Evolutionary conservation across 306 rosid species (phyloP).

Genomic region (Prinsepia uniflora): DNA sequence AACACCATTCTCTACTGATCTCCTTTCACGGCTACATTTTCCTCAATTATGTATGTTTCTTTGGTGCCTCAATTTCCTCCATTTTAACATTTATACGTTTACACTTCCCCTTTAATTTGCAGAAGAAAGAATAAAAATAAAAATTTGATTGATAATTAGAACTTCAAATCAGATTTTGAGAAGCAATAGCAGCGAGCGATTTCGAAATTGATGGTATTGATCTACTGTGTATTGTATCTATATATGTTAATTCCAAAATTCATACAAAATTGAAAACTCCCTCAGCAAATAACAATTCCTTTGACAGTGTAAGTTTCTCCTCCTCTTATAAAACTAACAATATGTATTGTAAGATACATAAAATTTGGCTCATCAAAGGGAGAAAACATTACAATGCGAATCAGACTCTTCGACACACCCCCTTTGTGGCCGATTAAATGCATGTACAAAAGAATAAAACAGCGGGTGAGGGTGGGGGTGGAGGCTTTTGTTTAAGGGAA

Average conservation of each 20-base stretch:
- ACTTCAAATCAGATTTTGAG: background rate
- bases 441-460: slow-evolving; percentile 34
- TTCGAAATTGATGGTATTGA: background rate
- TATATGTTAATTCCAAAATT: background rate
- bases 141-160: background rate
- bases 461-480: background rate
- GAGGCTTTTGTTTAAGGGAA: slow-evolving; percentile 3
- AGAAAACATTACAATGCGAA: slow-evolving; percentile 21
- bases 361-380: background rate
- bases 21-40: too few species aligned
- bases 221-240: background rate
- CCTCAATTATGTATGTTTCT: too few species aligned
- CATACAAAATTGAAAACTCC: slow-evolving; percentile 4
- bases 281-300: background rate
- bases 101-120: background rate
- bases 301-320: background rate
- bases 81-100: background rate
- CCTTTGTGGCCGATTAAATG: slow-evolving; percentile 22
- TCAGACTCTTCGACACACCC: slow-evolving; percentile 19
- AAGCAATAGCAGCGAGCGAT: background rate
- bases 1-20: too few species aligned
- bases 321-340: background rate
- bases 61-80: too few species aligned
- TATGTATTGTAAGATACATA: slow-evolving; percentile 7
- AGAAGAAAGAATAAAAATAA: background rate